A percentile compares a stretch with the other conserved stretches of the same genome.
Conservation (phyloP, 345 rosid genomes). For the Populus euphratica region DNA sequence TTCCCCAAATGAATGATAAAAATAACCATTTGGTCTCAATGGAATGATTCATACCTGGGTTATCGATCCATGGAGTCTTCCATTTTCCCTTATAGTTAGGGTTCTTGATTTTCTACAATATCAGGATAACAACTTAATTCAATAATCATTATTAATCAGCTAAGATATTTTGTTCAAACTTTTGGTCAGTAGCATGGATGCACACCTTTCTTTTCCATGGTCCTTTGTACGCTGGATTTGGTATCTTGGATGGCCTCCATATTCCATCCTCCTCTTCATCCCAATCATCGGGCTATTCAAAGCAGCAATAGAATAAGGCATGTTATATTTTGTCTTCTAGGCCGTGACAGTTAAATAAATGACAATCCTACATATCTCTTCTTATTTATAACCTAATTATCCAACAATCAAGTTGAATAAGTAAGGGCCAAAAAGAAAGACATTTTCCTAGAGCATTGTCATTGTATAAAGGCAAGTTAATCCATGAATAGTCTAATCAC, state of each 20-base stretch:
- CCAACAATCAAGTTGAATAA: neutral
- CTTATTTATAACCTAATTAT: neutral
- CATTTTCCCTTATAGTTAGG: conserved; percentile 92
- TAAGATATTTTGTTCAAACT: conserved; percentile 1
- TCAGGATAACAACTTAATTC: neutral
- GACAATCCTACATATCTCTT: neutral
- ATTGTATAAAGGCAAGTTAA: neutral
- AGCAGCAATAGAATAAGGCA: neutral
- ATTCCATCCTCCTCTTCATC: conserved; percentile 47
- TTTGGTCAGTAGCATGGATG: neutral
- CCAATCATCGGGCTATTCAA: conserved; percentile 40
- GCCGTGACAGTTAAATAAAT: neutral
- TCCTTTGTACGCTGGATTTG: conserved; percentile 48
- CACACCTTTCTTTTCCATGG: conserved; percentile 45
- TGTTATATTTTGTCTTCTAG: neutral
- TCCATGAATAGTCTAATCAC: neutral
- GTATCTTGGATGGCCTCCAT: conserved; percentile 42
- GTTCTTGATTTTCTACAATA: conserved; percentile 72
- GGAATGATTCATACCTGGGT: conserved; percentile 55
- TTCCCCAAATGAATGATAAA: neutral
- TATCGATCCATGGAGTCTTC: conserved; percentile 86
- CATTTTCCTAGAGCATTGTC: neutral
- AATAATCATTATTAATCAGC: neutral
- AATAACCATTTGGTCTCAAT: neutral
- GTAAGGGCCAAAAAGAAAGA: neutral